Conservation (phyloP, 208 protist species). For the Trichomonas vaginalis region DNA sequence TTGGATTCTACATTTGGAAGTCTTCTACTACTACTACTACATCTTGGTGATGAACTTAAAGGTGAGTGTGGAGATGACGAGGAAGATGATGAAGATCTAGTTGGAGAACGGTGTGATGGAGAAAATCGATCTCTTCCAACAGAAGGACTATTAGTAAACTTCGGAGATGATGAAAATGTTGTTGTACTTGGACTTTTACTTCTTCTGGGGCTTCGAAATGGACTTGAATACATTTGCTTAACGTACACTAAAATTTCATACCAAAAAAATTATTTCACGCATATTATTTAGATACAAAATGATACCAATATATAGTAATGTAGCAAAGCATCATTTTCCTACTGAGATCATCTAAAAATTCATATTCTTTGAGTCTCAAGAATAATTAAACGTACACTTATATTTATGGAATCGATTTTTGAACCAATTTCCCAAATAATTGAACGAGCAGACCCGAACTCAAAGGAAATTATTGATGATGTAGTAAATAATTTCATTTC, state of each 20-base stretch:
- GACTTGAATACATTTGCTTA: not conserved
- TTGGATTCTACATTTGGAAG: not conserved
- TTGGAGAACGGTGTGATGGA: not conserved
- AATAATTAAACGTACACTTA: not conserved
- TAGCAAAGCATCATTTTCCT: too few relatives aligned
- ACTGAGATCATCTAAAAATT: too few relatives aligned
- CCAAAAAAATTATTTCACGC: too few relatives aligned
- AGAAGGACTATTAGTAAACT: not conserved
- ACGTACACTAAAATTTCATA: too few relatives aligned
- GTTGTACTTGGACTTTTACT: not conserved
- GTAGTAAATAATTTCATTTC: not conserved
- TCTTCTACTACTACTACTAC: not conserved
- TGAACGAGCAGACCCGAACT: not conserved
- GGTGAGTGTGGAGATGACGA: not conserved
- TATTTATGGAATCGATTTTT: not conserved
- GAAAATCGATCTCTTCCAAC: not conserved
- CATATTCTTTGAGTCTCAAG: too few relatives aligned
- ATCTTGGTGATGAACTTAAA: not conserved
- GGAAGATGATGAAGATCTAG: not conserved
- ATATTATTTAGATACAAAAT: too few relatives aligned
- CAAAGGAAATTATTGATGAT: not conserved
- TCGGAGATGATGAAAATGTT: not conserved
- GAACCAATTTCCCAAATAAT: not conserved
- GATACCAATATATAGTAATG: too few relatives aligned
- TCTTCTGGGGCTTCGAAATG: not conserved